Evolutionary conservation across 371 early-diverging fungal species (phyloP), one percentile per base, ranked within the genome.

Genomic region (Neoconidiobolus thromboides): DNA sequence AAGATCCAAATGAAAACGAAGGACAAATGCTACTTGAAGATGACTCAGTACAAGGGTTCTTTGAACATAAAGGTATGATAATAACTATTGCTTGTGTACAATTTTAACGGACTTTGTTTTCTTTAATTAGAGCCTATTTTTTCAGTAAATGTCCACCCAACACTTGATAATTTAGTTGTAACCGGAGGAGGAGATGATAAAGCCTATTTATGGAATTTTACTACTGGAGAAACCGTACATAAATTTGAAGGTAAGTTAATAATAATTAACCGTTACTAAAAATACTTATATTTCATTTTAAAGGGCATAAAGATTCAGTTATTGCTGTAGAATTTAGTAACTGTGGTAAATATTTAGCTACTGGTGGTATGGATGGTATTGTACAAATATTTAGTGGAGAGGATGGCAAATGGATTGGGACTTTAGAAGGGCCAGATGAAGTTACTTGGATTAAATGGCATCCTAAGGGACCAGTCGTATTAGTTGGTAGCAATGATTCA

Each of bases 371-470:
- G 96, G 97, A 96, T 65, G 96, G 96, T 60, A 83, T 82, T 61
- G 77, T 96, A 46, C 76, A 77, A 58, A 90, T 97, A n/a, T 89
- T 84, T 76, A 76, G 78, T 62, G 69, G 79, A 38, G 70, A 70
- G 5, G 76, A 73, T 12, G 85, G 86, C 43, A 72, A 77, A 62
- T 70, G 72, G 44, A 74, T 84, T 37, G 69, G 73, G 1, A 62
- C 73, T 12, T 77, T 93, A 14, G 95, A 95, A 60, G 96, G 95
- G 2, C 91, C 95, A 7, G 83, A 83, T 66, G 98, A 96, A 69
- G 76, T 93, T 41, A 76, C 79, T 79, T 96, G 96, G 93, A 64
- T 95, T 43, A 71, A 85, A 64, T 97, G 96, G 96, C 98, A 97
- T 72, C 93, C 93, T 5, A 81, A 85, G 63, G 98, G 98, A 48